Conservation (phyloP, 1,139 yeast species). For the Blastobotrys capitulatus region DNA sequence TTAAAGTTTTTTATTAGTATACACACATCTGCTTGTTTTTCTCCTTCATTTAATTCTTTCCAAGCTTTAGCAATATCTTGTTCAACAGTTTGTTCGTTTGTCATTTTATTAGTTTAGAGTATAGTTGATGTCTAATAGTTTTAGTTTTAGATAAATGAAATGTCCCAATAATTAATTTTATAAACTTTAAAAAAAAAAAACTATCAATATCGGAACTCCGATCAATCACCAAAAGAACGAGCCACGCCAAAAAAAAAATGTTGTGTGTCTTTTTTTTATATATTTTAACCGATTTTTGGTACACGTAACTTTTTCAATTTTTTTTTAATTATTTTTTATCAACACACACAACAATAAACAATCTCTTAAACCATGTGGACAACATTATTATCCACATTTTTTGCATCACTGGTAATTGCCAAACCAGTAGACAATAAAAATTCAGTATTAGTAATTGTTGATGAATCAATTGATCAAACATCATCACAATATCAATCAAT, state of each 20-base stretch:
- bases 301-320: too few relatives aligned
- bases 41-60: constrained; percentile 51
- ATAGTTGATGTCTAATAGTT: background rate
- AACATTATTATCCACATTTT: background rate
- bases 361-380: too few relatives aligned
- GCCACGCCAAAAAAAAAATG: too few relatives aligned
- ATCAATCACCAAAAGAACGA: too few relatives aligned
- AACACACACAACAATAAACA: too few relatives aligned
- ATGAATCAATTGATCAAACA: constrained; percentile 17
- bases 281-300: too few relatives aligned
- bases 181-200: too few relatives aligned
- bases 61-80: constrained; percentile 43
- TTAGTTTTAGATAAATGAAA: too few relatives aligned
- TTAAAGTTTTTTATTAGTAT: background rate
- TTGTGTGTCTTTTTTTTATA: too few relatives aligned
- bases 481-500: constrained; percentile 30
- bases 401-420: constrained; percentile 15
- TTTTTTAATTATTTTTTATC: too few relatives aligned
- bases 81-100: constrained; percentile 18
- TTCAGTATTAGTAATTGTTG: constrained; percentile 25
- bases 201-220: too few relatives aligned
- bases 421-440: constrained; percentile 19
- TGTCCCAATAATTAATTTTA: too few relatives aligned
- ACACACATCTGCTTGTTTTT: constrained; percentile 46
- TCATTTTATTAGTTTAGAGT: constrained; percentile 3